Base-by-base conservation (phyloP, 805 yeast genomes). In the Kuraishia borneana region DNA sequence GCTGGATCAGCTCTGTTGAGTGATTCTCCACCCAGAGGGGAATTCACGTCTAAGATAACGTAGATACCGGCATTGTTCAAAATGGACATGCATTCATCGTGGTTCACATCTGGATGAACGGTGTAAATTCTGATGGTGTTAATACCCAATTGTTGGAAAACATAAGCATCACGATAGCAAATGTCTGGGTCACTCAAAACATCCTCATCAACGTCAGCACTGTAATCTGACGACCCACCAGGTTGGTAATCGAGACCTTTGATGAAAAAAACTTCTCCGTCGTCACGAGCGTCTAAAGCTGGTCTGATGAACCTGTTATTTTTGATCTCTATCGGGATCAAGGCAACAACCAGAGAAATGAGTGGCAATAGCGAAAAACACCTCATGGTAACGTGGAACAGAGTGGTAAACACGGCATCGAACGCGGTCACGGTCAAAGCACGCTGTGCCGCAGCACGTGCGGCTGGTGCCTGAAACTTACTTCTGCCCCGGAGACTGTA, bases 181-280 rank as follows among this genome's bases (percentile, higher is more conserved):
- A 61, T 63, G 18, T 66, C 72, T 2, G 72, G 66, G 45, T 84
- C 83, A 10, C 87, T 68, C 25, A 88, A 62, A 2, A 84, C 87
- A 53, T 88, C 96, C 10, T 51, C 42, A 1, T 33, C 50, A 31
- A 39, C 42, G 21, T 45, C 55, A 21, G 42, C 42, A 14, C 55
- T 45, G 45, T 64, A 73, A 13, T 61, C 68, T 1, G 94, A 82
- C 1, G 95, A 78, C 2, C 96, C 96, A 42, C 96, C 96, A 0
- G 89, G 94, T 58, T 84, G 94, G 56, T 88, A 88, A 56, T 85
- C 96, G 27, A 88, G 73, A 41, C 96, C 96, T 40, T 83, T 73
- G 36, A 87, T 64, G 54, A 78, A 80, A 53, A 84, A 88, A 6
- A 83, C 80, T 30, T 68, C 65, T 22, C 77, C 78, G 18, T 60